Percentiles rank a stretch among this genome's conserved stretches.
Conservation (phyloP, 2,329 filamentous ascomycete genomes). For the Knufia petricola region DNA sequence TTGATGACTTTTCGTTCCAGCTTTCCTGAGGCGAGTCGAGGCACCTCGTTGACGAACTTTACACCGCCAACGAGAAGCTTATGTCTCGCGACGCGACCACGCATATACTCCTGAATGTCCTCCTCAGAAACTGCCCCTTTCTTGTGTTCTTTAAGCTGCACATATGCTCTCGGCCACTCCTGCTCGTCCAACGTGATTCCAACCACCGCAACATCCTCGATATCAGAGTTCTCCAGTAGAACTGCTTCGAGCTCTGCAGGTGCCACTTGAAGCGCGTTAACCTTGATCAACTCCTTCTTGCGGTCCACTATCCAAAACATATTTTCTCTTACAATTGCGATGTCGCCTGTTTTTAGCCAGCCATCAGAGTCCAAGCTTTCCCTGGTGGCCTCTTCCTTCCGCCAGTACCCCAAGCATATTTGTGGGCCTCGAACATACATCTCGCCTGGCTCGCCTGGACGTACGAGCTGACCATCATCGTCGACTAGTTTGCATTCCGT, state of each 20-base stretch:
- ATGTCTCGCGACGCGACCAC: constrained; percentile 41
- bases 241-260: constrained; percentile 40
- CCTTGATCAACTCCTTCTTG: constrained; percentile 50
- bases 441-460: constrained; percentile 34
- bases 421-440: constrained; percentile 17
- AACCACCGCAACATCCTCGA: constrained; percentile 39
- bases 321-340: constrained; percentile 63
- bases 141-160: constrained; percentile 41
- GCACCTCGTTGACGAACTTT: constrained; percentile 47
- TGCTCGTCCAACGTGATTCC: constrained; percentile 32
- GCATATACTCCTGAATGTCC: constrained; percentile 31
- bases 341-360: constrained; percentile 79
- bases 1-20: constrained; percentile 42
- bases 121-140: constrained; percentile 39
- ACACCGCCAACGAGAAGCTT: constrained; percentile 45
- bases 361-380: constrained; percentile 51
- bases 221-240: constrained; percentile 35
- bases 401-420: constrained; percentile 31
- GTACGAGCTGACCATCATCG: constrained; percentile 44
- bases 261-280: constrained; percentile 46
- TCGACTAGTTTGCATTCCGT: constrained; percentile 45
- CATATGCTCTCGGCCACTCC: constrained; percentile 31
- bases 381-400: constrained; percentile 28
- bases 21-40: constrained; percentile 50
- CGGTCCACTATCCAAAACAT: constrained; percentile 79